Evolutionary conservation across 2,329 filamentous ascomycete species (phyloP).

Genomic region (Phaeosphaeria sp.): DNA sequence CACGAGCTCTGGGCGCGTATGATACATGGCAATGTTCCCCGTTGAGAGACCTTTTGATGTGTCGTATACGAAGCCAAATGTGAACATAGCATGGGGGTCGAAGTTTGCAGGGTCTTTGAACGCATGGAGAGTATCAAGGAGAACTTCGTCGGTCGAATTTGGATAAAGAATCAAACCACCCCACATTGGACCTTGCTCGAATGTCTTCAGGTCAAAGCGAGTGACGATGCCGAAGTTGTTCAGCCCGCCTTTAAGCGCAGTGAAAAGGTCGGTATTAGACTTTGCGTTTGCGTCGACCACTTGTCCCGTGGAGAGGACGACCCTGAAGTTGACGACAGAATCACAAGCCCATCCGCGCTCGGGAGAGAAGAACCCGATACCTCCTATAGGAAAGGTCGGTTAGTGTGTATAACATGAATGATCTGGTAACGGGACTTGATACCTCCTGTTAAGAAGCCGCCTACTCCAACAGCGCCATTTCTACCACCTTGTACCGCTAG

Average conservation of each 20-base stretch:
- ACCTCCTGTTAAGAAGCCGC: slow-evolving; percentile 12
- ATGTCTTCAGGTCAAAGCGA: slow-evolving; percentile 12
- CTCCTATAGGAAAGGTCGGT: slow-evolving; percentile 20
- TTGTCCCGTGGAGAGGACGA: slow-evolving; percentile 52
- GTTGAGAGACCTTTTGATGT: background rate
- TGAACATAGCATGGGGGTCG: slow-evolving; percentile 5
- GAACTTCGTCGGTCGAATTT: slow-evolving; percentile 1
- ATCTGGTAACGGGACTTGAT: background rate
- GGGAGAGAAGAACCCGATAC: slow-evolving; percentile 28
- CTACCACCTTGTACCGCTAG: slow-evolving; percentile 9
- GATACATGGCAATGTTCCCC: background rate
- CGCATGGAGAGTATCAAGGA: slow-evolving; percentile 6
- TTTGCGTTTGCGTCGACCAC: slow-evolving; percentile 49
- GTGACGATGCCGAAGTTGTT: slow-evolving; percentile 42
- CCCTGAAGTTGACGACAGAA: slow-evolving; percentile 38
- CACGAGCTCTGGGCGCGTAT: background rate
- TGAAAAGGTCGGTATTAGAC: slow-evolving; percentile 48
- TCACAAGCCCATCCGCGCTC: slow-evolving; percentile 25
- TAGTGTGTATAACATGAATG: background rate
- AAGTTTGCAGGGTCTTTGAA: background rate
- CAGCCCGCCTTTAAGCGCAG: slow-evolving; percentile 49
- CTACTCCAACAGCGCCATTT: slow-evolving; percentile 7
- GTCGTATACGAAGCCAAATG: slow-evolving; percentile 9
- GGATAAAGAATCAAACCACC: slow-evolving; percentile 22
- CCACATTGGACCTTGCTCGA: slow-evolving; percentile 23